Conservation (phyloP, 2,329 filamentous ascomycete species). For the Fusarium acutatum region DNA sequence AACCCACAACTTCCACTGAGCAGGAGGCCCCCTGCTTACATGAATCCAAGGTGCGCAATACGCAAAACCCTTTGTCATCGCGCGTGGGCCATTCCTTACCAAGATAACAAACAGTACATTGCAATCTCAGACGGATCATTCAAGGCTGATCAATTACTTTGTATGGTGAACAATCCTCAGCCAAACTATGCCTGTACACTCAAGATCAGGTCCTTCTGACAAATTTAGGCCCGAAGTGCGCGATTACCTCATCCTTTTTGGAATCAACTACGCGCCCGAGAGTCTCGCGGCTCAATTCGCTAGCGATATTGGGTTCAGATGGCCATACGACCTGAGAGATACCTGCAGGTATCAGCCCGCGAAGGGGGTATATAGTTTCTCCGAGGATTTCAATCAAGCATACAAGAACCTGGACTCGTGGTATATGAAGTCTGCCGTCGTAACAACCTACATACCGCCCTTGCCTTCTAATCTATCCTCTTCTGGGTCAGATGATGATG, state of each 20-base stretch:
- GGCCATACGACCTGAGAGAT: background rate
- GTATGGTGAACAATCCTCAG: background rate
- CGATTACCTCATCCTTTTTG: background rate
- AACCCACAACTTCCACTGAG: background rate
- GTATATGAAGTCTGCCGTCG: background rate
- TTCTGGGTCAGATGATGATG: background rate
- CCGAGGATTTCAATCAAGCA: background rate
- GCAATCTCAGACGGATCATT: fast-evolving
- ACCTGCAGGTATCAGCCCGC: background rate
- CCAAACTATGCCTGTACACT: fast-evolving
- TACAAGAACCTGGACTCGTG: background rate
- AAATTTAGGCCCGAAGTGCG: background rate
- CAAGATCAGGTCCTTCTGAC: background rate
- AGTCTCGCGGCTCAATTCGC: background rate
- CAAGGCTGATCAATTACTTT: background rate
- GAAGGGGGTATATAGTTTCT: background rate
- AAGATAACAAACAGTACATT: background rate
- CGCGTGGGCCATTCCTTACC: fast-evolving
- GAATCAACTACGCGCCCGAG: background rate
- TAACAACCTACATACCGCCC: background rate
- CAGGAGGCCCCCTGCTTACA: background rate
- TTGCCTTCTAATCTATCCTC: fast-evolving
- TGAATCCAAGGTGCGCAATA: background rate
- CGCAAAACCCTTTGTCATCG: fast-evolving
- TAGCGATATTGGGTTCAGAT: background rate